Percentiles rank a stretch among this genome's conserved stretches.
phyloP scores from a whole-genome alignment of 2,329 filamentous ascomycete genomes.

The Orbilia ellipsospora region DNA sequence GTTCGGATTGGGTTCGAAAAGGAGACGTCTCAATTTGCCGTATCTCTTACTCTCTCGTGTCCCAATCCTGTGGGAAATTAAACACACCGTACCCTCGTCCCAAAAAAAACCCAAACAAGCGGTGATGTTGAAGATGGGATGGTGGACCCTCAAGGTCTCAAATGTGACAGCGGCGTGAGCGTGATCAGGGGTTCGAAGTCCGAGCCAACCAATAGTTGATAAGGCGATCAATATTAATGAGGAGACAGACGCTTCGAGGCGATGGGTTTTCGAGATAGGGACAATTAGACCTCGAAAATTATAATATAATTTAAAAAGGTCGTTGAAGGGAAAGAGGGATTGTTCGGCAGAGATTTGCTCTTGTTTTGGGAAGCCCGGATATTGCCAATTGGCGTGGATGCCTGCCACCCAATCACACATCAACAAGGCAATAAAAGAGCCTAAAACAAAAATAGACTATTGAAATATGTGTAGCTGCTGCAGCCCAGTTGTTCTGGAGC shows the following conservation, averaged over 20 bases:
- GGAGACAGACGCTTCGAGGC: conserved; percentile 29
- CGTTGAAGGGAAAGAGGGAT: conserved; percentile 27
- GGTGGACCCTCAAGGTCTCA: conserved; percentile 48
- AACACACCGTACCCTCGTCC: conserved; percentile 37
- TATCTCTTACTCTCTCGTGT: conserved; percentile 40
- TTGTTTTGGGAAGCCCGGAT: conserved; percentile 48
- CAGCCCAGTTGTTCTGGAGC: conserved; percentile 4
- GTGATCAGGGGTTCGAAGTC: conserved; percentile 47
- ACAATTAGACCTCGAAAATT: conserved; percentile 20
- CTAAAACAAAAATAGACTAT: conserved; percentile 30
- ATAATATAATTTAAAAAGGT: conserved; percentile 16
- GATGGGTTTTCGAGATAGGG: conserved; percentile 42
- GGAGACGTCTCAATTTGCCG: conserved; percentile 51
- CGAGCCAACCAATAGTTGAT: conserved; percentile 53
- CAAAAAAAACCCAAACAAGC: conserved; percentile 26
- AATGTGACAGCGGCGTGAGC: conserved; percentile 55
- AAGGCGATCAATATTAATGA: conserved; percentile 42
- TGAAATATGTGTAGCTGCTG: conserved; percentile 6
- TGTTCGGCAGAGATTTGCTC: conserved; percentile 41
- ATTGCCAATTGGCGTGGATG: conserved; percentile 50
- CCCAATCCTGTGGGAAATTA: conserved; percentile 54
- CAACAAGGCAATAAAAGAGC: conserved; percentile 44
- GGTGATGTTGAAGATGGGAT: conserved; percentile 49
- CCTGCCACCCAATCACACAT: conserved; percentile 54
- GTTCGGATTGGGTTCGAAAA: conserved; percentile 53